phyloP scores from a whole-genome alignment of 306 rosid genomes.

The Echinosophora koreensis region DNA sequence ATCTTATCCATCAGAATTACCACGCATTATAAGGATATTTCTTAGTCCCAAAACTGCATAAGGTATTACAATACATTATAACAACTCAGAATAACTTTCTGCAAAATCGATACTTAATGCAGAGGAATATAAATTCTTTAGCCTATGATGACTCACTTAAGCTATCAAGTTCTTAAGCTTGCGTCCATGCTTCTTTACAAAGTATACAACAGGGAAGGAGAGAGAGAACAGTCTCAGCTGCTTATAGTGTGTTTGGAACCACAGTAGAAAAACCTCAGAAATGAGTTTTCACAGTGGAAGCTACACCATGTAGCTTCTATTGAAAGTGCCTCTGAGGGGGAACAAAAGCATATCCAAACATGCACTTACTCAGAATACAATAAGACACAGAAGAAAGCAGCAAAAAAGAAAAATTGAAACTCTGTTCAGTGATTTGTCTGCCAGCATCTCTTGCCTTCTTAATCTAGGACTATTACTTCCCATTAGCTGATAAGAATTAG shows the following conservation, averaged over 20 bases:
- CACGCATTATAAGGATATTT: background rate
- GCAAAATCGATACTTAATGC: constrained; percentile 17
- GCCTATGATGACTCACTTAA: constrained; percentile 31
- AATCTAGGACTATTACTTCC: constrained; percentile 64
- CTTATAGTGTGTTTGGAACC: too few species aligned
- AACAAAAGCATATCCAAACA: too few species aligned
- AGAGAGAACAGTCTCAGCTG: constrained; percentile 39
- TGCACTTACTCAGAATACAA: constrained; percentile 74
- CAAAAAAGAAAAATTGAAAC: constrained; percentile 84
- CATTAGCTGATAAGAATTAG: constrained; percentile 61
- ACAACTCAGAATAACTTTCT: background rate
- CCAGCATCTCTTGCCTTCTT: constrained; percentile 91
- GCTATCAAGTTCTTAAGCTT: constrained; percentile 23
- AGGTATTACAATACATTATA: too few species aligned
- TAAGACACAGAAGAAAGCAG: constrained; percentile 80
- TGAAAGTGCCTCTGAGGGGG: too few species aligned
- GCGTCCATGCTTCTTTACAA: constrained; percentile 45
- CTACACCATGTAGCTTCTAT: too few species aligned
- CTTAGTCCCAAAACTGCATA: too few species aligned
- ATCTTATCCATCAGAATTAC: background rate
- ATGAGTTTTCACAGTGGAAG: too few species aligned
- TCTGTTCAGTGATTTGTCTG: constrained; percentile 81
- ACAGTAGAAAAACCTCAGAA: too few species aligned
- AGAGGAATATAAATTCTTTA: constrained; percentile 6
- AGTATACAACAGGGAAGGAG: constrained; percentile 43